Evolutionary conservation across 129 eudicot species (phyloP).

Genomic region (Dittrichia graveolens): DNA sequence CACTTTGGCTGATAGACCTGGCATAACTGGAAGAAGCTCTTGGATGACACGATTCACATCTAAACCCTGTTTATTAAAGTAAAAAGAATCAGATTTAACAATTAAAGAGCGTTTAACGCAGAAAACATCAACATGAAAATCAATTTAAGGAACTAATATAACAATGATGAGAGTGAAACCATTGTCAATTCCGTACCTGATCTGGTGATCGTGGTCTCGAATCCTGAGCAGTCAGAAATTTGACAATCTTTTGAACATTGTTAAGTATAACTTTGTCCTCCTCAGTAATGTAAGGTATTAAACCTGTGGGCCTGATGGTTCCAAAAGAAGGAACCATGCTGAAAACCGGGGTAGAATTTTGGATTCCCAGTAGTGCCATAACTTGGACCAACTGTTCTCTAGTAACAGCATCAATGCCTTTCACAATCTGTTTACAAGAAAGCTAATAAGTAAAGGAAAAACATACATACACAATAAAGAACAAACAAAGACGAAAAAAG

Average conservation of each 20-base stretch:
- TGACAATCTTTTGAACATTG: slow-evolving; percentile 77
- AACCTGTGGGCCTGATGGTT: slow-evolving; percentile 63
- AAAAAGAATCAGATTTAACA: neutral
- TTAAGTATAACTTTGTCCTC: slow-evolving; percentile 89
- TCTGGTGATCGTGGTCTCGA: slow-evolving; percentile 54
- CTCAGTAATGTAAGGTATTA: slow-evolving; percentile 78
- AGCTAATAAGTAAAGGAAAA: slow-evolving; percentile 1
- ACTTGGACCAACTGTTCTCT: slow-evolving; percentile 92
- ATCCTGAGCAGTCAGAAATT: slow-evolving; percentile 74
- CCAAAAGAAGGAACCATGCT: slow-evolving; percentile 87
- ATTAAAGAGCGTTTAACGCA: neutral
- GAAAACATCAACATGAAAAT: neutral
- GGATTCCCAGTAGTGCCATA: slow-evolving; percentile 66
- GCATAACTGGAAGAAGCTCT: slow-evolving; percentile 84
- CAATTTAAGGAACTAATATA: neutral
- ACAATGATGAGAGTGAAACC: neutral
- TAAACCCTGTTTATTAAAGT: slow-evolving; percentile 46
- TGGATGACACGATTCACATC: slow-evolving; percentile 60
- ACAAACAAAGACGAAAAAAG: too few species aligned
- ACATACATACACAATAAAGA: too few species aligned
- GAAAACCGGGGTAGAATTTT: slow-evolving; percentile 67
- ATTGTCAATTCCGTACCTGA: slow-evolving; percentile 52
- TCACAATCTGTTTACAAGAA: slow-evolving; percentile 69
- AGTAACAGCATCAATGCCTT: slow-evolving; percentile 92
- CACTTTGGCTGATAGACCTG: slow-evolving; percentile 74